Evolutionary conservation across 306 rosid species (phyloP).

Genomic region (Prunus padus): DNA sequence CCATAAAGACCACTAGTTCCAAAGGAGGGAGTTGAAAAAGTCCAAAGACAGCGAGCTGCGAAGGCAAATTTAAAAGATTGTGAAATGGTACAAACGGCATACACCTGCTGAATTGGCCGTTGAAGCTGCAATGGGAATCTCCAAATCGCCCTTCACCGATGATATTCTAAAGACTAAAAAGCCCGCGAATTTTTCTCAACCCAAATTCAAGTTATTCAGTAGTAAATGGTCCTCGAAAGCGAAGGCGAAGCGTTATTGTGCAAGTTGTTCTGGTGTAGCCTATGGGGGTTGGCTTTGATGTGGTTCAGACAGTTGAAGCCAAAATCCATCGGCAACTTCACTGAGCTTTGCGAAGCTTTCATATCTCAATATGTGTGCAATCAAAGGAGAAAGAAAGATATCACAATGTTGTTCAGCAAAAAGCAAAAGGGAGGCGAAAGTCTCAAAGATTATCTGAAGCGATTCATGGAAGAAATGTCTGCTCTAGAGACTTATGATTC

Average conservation of each 20-base stretch:
- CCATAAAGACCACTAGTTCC: no score
- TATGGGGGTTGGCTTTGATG: neutral
- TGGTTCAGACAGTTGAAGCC: neutral
- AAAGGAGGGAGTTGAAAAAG: no score
- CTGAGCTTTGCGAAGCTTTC: neutral
- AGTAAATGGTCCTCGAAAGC: neutral
- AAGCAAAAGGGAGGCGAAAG: neutral
- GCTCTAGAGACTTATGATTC: neutral
- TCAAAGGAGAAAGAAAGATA: neutral
- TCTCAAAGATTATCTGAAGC: neutral
- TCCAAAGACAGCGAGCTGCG: no score
- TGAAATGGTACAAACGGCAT: no score
- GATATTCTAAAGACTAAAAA: no score
- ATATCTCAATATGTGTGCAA: neutral
- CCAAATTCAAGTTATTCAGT: no score
- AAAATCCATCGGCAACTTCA: neutral
- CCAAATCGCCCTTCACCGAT: no score
- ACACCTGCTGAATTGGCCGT: no score
- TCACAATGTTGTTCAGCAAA: neutral
- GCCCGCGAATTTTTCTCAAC: no score
- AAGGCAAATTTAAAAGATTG: no score
- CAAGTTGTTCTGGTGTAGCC: neutral
- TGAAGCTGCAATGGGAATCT: no score
- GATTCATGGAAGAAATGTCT: neutral
- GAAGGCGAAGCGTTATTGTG: neutral